Evolutionary conservation across 2,329 filamentous ascomycete species (phyloP).

Genomic region (Ophiostoma piceae): DNA sequence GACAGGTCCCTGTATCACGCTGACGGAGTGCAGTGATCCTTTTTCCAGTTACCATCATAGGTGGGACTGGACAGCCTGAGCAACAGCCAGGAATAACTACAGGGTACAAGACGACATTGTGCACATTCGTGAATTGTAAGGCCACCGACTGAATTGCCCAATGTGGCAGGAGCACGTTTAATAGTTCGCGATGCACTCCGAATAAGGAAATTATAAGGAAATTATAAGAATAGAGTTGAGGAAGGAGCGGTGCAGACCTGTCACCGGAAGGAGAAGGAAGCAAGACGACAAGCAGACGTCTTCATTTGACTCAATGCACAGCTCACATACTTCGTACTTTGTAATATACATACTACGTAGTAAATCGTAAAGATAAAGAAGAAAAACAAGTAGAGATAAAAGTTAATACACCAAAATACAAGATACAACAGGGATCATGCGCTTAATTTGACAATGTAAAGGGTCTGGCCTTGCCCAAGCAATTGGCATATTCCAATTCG

Average conservation of each 20-base stretch:
- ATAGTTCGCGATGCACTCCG: neutral
- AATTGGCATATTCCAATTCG: neutral
- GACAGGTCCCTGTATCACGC: neutral
- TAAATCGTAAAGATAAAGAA: neutral
- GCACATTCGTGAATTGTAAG: neutral
- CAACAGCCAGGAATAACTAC: neutral
- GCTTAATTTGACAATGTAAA: neutral
- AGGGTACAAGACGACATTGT: neutral
- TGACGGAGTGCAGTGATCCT: neutral
- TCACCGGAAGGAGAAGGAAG: neutral
- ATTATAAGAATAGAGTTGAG: neutral
- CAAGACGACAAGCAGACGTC: neutral
- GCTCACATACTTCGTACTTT: neutral
- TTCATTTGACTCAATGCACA: neutral
- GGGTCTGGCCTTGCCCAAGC: neutral
- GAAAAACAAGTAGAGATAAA: neutral
- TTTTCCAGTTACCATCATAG: neutral
- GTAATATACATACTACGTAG: no score
- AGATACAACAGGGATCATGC: neutral
- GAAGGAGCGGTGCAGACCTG: neutral
- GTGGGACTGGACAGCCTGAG: neutral
- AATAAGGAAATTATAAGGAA: neutral
- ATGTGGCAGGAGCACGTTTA: neutral
- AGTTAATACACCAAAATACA: neutral
- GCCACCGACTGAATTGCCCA: neutral